phyloP scores from a whole-genome alignment of 1,284 basidiomycete genomes.

The Puccinia coronata region DNA sequence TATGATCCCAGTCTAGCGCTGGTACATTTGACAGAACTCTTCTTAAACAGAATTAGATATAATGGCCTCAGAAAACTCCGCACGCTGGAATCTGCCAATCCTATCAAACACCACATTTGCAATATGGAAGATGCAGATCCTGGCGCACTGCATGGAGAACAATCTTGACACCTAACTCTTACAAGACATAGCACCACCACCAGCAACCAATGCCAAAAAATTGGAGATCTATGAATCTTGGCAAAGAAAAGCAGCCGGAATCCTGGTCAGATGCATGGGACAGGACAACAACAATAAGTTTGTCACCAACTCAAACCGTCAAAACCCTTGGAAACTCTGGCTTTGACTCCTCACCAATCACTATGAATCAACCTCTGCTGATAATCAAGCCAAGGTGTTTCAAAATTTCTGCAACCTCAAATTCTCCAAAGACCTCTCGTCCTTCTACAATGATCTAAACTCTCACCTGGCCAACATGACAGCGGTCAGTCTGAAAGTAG shows the following conservation, averaged over 20 bases:
- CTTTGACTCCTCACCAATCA: background rate
- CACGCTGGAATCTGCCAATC: no score
- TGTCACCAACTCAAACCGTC: background rate
- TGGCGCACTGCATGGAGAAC: background rate
- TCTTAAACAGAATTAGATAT: no score
- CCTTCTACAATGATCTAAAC: background rate
- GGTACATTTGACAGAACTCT: no score
- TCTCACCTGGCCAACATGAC: background rate
- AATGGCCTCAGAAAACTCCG: no score
- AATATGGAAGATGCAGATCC: background rate
- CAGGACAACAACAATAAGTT: background rate
- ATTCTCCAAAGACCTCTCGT: background rate
- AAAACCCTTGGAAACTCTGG: background rate
- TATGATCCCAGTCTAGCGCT: no score
- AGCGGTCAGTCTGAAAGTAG: background rate
- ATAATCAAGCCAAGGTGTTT: background rate
- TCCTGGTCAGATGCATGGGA: background rate
- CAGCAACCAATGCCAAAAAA: background rate
- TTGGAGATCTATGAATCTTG: background rate
- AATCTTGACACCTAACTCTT: background rate
- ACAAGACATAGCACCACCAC: background rate
- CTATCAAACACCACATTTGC: background rate
- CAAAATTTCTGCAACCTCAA: background rate
- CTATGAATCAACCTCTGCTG: background rate
- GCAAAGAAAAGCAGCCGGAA: background rate